A percentile compares a stretch with the other conserved stretches of the same genome.
Conservation (phyloP, 2,329 filamentous ascomycete species). For the Pseudogymnoascus sp. region DNA sequence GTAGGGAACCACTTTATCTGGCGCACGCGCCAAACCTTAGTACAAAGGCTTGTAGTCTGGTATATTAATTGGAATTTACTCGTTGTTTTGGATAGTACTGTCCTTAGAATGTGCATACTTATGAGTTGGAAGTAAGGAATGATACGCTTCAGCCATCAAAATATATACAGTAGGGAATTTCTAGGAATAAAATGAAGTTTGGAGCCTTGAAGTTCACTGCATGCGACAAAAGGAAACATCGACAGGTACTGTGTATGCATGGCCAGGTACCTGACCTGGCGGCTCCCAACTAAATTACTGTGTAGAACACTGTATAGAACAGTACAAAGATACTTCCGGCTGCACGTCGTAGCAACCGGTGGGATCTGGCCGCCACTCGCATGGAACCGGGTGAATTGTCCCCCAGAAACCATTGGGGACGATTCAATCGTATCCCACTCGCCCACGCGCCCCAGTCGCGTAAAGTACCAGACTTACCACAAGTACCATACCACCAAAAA, state of each 20-base stretch:
- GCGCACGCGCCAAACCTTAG: not conserved
- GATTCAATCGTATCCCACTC: not conserved
- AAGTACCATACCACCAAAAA: not conserved
- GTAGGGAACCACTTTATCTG: slow-evolving; percentile 7
- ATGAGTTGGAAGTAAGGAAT: not conserved
- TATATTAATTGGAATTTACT: not conserved
- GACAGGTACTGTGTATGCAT: slow-evolving; percentile 1
- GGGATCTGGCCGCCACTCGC: not conserved
- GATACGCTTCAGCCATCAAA: not conserved
- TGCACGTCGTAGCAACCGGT: not conserved
- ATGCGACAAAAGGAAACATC: slow-evolving; percentile 9
- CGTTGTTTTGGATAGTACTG: not conserved
- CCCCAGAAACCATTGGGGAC: not conserved
- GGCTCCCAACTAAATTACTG: not conserved
- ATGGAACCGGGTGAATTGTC: not conserved
- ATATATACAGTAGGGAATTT: not conserved
- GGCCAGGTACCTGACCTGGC: slow-evolving; percentile 4
- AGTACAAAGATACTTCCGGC: slow-evolving; percentile 4
- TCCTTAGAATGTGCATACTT: not conserved
- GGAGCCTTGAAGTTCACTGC: not conserved
- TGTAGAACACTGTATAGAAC: not conserved
- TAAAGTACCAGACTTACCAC: not conserved
- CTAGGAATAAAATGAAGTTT: not conserved
- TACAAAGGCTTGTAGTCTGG: not conserved
- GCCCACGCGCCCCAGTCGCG: not conserved